These are phyloP conservation scores for Zizania palustris DNA, from an alignment of 202 grass and related monocot species.

Conservation along the genomic window DNA sequence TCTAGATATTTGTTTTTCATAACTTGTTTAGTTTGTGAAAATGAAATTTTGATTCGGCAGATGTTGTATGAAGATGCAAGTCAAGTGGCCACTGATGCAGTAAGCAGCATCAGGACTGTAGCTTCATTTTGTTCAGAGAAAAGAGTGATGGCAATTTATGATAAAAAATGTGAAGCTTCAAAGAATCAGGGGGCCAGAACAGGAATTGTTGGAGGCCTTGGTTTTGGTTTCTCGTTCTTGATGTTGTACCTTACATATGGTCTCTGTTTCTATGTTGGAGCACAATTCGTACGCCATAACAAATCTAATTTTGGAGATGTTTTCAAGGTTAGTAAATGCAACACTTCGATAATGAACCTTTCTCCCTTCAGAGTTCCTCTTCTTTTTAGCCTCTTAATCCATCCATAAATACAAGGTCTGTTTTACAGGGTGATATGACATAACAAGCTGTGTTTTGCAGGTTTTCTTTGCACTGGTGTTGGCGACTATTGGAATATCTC, in stretches of 20 bases:
- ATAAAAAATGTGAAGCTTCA: constrained; percentile 75
- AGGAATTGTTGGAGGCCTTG: constrained; percentile 71
- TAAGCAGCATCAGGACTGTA: constrained; percentile 84
- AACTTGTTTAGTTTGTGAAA: constrained; percentile 5
- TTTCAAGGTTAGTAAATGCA: constrained; percentile 64
- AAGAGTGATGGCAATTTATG: constrained; percentile 64
- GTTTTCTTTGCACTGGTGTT: constrained; percentile 79
- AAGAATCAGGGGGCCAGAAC: constrained; percentile 64
- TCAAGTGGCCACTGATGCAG: constrained; percentile 89
- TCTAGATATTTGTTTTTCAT: constrained; percentile 19
- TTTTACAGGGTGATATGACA: not conserved
- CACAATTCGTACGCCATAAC: constrained; percentile 59
- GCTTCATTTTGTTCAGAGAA: constrained; percentile 83
- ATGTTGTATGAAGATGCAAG: constrained; percentile 85
- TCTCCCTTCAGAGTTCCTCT: not conserved
- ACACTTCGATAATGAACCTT: not conserved
- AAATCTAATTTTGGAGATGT: constrained; percentile 63
- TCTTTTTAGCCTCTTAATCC: constrained; percentile 21
- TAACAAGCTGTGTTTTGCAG: constrained; percentile 36
- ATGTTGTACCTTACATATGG: constrained; percentile 74
- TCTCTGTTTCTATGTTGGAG: constrained; percentile 92
- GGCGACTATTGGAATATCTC: constrained; percentile 67
- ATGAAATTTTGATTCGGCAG: constrained; percentile 46
- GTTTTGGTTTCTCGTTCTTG: constrained; percentile 91
- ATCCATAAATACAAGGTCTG: not conserved